Evolutionary conservation across 2,329 filamentous ascomycete species (phyloP), one percentile per base, ranked within the genome.

Genomic region (Fusarium cyanostomum): DNA sequence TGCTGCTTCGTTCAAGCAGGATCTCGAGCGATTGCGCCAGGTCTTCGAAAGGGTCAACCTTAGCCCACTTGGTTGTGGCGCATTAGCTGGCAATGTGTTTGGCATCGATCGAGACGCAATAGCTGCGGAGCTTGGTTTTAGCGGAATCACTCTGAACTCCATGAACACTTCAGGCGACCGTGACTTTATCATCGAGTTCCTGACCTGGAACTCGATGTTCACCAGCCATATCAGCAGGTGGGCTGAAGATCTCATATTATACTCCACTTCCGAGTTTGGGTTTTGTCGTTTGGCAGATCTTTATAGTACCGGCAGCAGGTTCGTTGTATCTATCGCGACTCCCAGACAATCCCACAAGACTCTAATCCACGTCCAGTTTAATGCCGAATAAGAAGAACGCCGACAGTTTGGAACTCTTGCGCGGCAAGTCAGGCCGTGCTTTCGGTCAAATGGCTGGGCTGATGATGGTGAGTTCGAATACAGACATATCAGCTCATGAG

Each of bases 181-280:
- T 11, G 90, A 92, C 70, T 92, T 92, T 64, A 84, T 91, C 6
- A 83, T 89, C 65, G 90, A 92, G 76, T 87, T 85, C 3, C 84
- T 92, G 75, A 85, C 88, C 73, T 92, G 89, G 88, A 86, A 85
- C 12, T 83, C 84, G 18, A 87, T 87, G 62, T 81, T 92, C 63
- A 92, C 89, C 84, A 82, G 84, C 57, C 90, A 92, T 75, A 81
- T 92, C 62, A 89, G 85, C 35, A 86, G 89, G 57, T 91, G 88
- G 86, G 85, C 86, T 8, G 89, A 92, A 72, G 90, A 92, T 70
- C 76, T 92, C 59, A 92, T 92, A 76, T 83, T 92, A 24, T 72
- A 71, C 21, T 68, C 65, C 0, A 67, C 68, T 10, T 48, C 55
- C 11, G 70, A 72, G 50, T 70, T 72, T 31, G 49, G 49, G 46